phyloP scores from a whole-genome alignment of 192 early-diverging fungal species.

The Entomortierella chlamydospora region DNA sequence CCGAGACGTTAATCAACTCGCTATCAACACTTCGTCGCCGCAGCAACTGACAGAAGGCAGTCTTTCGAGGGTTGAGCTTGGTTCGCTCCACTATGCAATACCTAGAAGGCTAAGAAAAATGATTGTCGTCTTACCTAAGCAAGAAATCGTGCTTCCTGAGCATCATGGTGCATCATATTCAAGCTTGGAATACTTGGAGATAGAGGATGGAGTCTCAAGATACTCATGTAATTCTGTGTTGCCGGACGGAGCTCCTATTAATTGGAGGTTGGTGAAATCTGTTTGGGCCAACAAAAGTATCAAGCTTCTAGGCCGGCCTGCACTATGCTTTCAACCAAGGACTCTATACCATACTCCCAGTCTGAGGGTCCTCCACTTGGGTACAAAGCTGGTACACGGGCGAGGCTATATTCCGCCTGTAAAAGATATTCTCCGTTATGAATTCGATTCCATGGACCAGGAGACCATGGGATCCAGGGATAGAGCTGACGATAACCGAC shows the following conservation, averaged over 20 bases:
- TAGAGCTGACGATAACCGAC: too few relatives aligned
- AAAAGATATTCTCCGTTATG: not conserved
- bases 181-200: slow-evolving; percentile 7
- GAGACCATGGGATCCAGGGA: too few relatives aligned
- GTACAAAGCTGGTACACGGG: not conserved
- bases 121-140: not conserved
- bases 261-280: too few relatives aligned
- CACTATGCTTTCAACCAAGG: slow-evolving; percentile 14
- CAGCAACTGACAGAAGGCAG: too few relatives aligned
- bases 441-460: not conserved
- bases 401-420: not conserved
- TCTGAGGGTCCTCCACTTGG: not conserved
- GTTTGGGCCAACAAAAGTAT: not conserved
- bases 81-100: not conserved
- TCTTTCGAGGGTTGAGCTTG: not conserved
- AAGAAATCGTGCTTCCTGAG: not conserved
- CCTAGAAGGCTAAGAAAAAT: not conserved
- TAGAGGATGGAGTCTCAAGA: not conserved
- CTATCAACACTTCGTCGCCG: too few relatives aligned
- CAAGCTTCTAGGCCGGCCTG: slow-evolving; percentile 5
- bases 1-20: not conserved
- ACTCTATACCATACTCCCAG: not conserved
- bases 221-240: not conserved
- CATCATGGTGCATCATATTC: not conserved
- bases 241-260: too few relatives aligned